Evolutionary conservation across 768 basidiomycete genomes (phyloP), one percentile per base, ranked within the genome.

Genomic region (Xerocomellus amylosporus): DNA sequence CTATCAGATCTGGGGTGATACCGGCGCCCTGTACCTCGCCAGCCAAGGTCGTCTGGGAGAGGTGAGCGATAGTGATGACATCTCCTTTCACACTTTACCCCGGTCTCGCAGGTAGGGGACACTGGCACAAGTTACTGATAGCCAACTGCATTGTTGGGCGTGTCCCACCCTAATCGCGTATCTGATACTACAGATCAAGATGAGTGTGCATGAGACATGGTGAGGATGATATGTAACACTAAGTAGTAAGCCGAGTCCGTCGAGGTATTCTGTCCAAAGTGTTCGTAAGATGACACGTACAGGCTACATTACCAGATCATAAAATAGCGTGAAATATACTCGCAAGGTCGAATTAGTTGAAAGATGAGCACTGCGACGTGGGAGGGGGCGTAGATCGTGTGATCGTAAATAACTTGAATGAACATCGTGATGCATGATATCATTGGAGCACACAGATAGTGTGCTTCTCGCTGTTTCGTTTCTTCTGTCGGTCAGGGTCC

Each of bases 1-100:
- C 40, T 85, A 84, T 74, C 80, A 87, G 62, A 76, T 87, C 2
- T 87, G 85, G 85, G 83, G 82, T 12, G 86, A 87, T 66, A 81
- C 84, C 8, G 85, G 83, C 12, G 80, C 84, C 6, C 77, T 82
- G 10, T 84, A 83, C 67, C 74, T 86, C 14, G 85, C 84, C 6
- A 75, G 79, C 37, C 72, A 67, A 22, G 83, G 84, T n/a, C 61
- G 72, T 62, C 64, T 84, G 33, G 17, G 26, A 33, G 24, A 58
- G 44, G 64, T 64, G 49, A 51, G 53, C 30, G 10, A 8, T 31
- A 5, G 20, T 30, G 22, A 42, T 38, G 26, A 10, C n/a, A 8
- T n/a, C n/a, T n/a, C 14, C 19, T 30, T 43, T 38, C 37, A 8
- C 19, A 7, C n/a, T 19, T 41, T n/a, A 48, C 12, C 26, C 15